Evolutionary conservation across 345 rosid genomes (phyloP).

Genomic region (Eutrema yunnanense): DNA sequence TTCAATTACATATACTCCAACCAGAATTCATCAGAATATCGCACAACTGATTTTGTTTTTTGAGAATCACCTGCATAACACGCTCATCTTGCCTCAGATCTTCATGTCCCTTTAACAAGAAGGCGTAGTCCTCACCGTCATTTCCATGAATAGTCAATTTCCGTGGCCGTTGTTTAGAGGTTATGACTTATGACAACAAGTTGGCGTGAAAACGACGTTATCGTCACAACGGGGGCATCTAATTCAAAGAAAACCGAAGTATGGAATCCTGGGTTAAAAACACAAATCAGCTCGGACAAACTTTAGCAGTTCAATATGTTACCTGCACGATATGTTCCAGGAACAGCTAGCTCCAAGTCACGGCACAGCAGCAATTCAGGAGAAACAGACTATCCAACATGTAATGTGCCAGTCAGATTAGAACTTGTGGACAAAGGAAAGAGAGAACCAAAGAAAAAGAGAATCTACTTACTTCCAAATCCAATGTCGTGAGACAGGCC

Average conservation of each 20-base stretch:
- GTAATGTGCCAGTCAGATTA: too few species aligned
- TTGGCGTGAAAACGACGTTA: slow-evolving; percentile 85
- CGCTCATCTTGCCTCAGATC: slow-evolving; percentile 99
- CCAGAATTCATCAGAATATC: not conserved
- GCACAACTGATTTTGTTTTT: not conserved
- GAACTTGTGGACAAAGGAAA: too few species aligned
- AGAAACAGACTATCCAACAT: too few species aligned
- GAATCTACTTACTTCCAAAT: too few species aligned
- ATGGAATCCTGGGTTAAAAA: too few species aligned
- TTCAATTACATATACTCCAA: not conserved
- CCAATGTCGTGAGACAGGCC: slow-evolving; percentile 82
- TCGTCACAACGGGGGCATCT: slow-evolving; percentile 87
- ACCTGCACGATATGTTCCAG: too few species aligned
- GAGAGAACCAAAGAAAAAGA: too few species aligned
- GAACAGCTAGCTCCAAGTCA: too few species aligned
- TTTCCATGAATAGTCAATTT: slow-evolving; percentile 94
- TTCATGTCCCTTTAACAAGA: slow-evolving; percentile 96
- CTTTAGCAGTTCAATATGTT: too few species aligned
- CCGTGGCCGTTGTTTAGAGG: slow-evolving; percentile 94
- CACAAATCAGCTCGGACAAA: too few species aligned
- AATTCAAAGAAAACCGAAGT: slow-evolving; percentile 11
- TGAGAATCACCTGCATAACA: slow-evolving; percentile 85
- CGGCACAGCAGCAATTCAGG: slow-evolving; percentile 84
- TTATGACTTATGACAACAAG: slow-evolving; percentile 83
- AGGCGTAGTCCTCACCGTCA: slow-evolving; percentile 89